phyloP scores from a whole-genome alignment of 176 grass and related monocot species.

The Carex pumila region DNA sequence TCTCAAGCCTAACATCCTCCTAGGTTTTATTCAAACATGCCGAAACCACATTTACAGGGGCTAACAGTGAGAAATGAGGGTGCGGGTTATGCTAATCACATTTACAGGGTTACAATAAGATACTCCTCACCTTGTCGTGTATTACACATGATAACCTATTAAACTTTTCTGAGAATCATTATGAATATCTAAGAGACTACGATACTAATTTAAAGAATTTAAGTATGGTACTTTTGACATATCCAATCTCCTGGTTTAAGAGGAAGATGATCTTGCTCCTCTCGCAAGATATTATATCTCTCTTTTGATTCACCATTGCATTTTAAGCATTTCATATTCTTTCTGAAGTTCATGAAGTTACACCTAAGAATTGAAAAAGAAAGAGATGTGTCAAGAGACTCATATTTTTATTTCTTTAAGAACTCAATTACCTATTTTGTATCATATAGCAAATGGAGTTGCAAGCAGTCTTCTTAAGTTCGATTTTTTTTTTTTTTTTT shows the following conservation, averaged over 20 bases:
- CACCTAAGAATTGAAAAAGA: constrained; percentile 45
- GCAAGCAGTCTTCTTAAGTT: not conserved
- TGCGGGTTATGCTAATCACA: not conserved
- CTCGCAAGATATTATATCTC: constrained; percentile 60
- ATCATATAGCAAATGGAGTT: not conserved
- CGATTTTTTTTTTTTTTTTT: not conserved
- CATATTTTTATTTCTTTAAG: no score
- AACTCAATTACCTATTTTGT: not conserved
- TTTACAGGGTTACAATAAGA: not conserved
- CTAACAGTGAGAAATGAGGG: not conserved
- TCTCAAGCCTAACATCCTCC: not conserved
- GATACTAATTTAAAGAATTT: not conserved
- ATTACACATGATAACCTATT: not conserved
- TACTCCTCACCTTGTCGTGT: not conserved
- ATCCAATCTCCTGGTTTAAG: constrained; percentile 97
- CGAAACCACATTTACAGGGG: not conserved
- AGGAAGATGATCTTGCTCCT: constrained; percentile 71
- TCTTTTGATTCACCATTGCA: constrained; percentile 77
- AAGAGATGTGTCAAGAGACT: not conserved
- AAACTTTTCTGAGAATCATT: not conserved
- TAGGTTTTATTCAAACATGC: not conserved
- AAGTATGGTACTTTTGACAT: constrained; percentile 54
- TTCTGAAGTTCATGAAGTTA: constrained; percentile 90
- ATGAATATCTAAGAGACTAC: not conserved
- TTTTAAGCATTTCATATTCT: constrained; percentile 90